phyloP scores from a whole-genome alignment of 257 asterid species.

The Voacanga thouarsii region DNA sequence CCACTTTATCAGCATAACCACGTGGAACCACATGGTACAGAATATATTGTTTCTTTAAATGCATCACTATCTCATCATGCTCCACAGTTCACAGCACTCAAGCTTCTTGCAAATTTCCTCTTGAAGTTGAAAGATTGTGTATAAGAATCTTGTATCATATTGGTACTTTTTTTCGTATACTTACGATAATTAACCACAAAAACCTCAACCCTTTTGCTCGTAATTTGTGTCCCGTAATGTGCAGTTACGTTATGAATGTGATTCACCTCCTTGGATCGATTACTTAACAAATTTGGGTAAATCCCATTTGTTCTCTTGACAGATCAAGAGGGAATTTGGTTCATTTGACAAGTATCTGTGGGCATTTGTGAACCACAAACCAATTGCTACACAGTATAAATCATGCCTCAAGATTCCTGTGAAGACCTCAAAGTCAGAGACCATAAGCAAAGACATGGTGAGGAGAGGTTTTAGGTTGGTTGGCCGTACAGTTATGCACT shows the following conservation, averaged over 20 bases:
- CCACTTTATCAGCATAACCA: slow-evolving; percentile 16
- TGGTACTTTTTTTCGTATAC: too few relatives aligned
- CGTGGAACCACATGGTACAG: slow-evolving; percentile 28
- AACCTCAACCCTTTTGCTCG: too few relatives aligned
- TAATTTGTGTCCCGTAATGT: neutral
- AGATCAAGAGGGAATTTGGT: slow-evolving; percentile 54
- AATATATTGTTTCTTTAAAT: slow-evolving; percentile 7
- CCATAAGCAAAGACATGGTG: slow-evolving; percentile 85
- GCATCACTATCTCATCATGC: neutral
- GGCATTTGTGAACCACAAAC: slow-evolving; percentile 69
- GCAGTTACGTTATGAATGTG: neutral
- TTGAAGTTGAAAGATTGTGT: neutral
- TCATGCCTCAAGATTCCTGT: slow-evolving; percentile 68
- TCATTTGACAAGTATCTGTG: slow-evolving; percentile 65
- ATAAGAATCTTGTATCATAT: neutral
- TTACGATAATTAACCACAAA: too few relatives aligned
- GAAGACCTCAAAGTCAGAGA: slow-evolving; percentile 83
- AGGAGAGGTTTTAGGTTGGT: slow-evolving; percentile 69
- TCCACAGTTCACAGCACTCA: slow-evolving; percentile 7
- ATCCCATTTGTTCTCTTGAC: neutral
- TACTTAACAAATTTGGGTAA: neutral
- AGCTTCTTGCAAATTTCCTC: neutral
- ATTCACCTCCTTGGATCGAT: neutral
- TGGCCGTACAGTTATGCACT: slow-evolving; percentile 76
- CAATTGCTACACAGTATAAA: slow-evolving; percentile 57